A percentile compares a stretch with the other conserved stretches of the same genome.
Evolutionary conservation across 495 filamentous ascomycete genomes (phyloP).

Genomic region (Podospora sp.): DNA sequence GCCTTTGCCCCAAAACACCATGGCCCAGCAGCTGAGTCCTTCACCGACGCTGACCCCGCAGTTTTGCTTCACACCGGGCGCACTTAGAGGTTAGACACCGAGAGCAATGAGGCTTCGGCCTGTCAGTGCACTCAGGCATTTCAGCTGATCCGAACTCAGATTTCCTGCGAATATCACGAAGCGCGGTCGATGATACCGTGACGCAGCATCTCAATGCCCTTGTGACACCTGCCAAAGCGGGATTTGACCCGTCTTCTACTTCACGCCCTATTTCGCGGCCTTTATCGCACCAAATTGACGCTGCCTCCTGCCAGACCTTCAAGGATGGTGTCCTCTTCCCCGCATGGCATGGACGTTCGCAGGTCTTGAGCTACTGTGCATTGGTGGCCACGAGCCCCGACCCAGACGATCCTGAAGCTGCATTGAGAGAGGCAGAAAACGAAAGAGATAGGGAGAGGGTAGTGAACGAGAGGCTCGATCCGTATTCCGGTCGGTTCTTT

Average conservation of each 20-base stretch:
- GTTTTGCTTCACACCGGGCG: conserved; percentile 88
- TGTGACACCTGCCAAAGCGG: conserved; percentile 67
- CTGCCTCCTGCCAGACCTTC: conserved; percentile 67
- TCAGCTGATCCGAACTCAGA: conserved; percentile 55
- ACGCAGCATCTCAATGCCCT: conserved; percentile 91
- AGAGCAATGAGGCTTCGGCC: neutral
- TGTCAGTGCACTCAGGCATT: neutral
- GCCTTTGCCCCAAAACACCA: conserved; percentile 42
- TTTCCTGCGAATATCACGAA: conserved; percentile 87
- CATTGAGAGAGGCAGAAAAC: conserved; percentile 69
- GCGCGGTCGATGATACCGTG: conserved; percentile 89
- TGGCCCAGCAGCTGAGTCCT: conserved; percentile 60
- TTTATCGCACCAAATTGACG: conserved; percentile 57
- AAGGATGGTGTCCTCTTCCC: conserved; percentile 81
- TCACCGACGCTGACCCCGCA: conserved; percentile 75
- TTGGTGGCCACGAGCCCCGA: conserved; percentile 86
- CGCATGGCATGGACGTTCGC: conserved; percentile 82
- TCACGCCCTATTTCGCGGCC: conserved; percentile 55
- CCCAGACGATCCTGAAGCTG: conserved; percentile 81
- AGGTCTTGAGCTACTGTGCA: conserved; percentile 88
- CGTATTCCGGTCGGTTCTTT: conserved; percentile 84
- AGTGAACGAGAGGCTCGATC: conserved; percentile 88
- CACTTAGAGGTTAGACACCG: conserved; percentile 69
- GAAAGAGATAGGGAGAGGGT: conserved; percentile 71
- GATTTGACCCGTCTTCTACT: conserved; percentile 84